A percentile compares a stretch with the other conserved stretches of the same genome.
phyloP scores from a whole-genome alignment of 345 rosid genomes.

The Hypericum androsaemum region DNA sequence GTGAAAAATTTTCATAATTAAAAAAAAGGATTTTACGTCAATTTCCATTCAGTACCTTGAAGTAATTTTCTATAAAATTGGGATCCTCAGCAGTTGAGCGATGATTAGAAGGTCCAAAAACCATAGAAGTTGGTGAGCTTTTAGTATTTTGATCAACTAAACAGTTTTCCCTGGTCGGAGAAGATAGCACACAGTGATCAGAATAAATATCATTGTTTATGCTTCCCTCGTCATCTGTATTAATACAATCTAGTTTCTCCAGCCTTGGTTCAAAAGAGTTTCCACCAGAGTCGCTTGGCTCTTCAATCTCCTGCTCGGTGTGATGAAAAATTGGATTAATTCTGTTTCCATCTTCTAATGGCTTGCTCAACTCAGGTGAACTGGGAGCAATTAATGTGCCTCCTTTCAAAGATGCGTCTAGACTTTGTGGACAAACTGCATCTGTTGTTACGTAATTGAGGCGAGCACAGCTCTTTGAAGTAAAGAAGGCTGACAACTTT shows the following conservation, averaged over 20 bases:
- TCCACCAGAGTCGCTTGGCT: conserved; percentile 18
- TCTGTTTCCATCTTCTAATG: conserved; percentile 15
- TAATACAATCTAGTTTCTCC: conserved; percentile 19
- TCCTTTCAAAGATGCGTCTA: not conserved
- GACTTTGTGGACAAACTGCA: conserved; percentile 6
- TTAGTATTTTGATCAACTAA: conserved; percentile 18
- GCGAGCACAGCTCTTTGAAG: conserved; percentile 23
- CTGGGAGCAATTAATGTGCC: conserved; percentile 22
- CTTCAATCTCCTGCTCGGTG: conserved; percentile 16
- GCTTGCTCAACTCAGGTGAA: conserved; percentile 23
- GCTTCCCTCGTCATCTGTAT: conserved; percentile 23
- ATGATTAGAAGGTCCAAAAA: conserved; percentile 31
- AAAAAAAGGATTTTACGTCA: no score
- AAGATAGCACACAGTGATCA: conserved; percentile 19
- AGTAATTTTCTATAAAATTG: conserved; percentile 86
- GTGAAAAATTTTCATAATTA: no score
- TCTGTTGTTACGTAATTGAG: conserved; percentile 21
- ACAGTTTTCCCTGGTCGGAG: conserved; percentile 24
- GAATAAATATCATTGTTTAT: conserved; percentile 21
- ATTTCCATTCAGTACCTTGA: conserved; percentile 44
- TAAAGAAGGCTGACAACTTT: conserved; percentile 68
- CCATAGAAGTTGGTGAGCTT: conserved; percentile 21
- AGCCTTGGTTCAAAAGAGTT: conserved; percentile 25
- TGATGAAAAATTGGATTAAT: conserved; percentile 23
- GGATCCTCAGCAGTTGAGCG: conserved; percentile 80